Base-by-base conservation (phyloP, 2,329 filamentous ascomycete genomes). In the Iodosphaeria phyllophila region DNA sequence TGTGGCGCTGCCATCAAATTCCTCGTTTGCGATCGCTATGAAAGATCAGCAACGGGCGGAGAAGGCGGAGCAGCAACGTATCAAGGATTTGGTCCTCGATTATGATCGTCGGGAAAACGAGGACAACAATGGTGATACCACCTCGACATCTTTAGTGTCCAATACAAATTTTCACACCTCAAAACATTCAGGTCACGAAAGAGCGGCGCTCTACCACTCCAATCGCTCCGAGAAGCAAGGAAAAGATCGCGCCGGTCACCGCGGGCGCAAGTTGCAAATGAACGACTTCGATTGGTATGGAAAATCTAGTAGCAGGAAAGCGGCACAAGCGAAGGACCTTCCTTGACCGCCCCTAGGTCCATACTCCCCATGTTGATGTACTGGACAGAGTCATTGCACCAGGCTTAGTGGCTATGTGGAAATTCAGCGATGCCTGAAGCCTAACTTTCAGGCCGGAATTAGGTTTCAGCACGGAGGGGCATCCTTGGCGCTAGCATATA, bases 201-300 rank as follows among this genome's bases (percentile, higher is more conserved):
- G 59, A 39, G 46, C 53, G 18, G 38, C 52, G 3, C 52, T 58
- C 5, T 50, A 57, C 35, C 56, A 60, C 34, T 54, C 62, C 41
- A 63, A 66, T 45, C 63, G 65, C 29, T 35, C 60, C 28, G 68
- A 74, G 23, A 63, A 57, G 39, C 46, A 53, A 24, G 54, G 51
- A 41, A 64, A 63, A 36, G 75, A 74, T 36, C 73, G 77, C 28
- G 68, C 65, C 42, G 73, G 75, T 30, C 83, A 92, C 48, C 75
- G 84, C 34, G 73, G 78, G 30, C 71, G 89, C 41, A 92, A 92
- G 51, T 60, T 98, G 31, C 86, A 95, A 47, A 66, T 95, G 30
- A 92, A 82, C 51, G 89, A 98, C 51, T 80, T 98, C 48, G 86
- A 98, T 51, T 98, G 89, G 89, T 93, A 86, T 57, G 58, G 36